Evolutionary conservation across 306 rosid species (phyloP).

Genomic region (Biancaea sappan): DNA sequence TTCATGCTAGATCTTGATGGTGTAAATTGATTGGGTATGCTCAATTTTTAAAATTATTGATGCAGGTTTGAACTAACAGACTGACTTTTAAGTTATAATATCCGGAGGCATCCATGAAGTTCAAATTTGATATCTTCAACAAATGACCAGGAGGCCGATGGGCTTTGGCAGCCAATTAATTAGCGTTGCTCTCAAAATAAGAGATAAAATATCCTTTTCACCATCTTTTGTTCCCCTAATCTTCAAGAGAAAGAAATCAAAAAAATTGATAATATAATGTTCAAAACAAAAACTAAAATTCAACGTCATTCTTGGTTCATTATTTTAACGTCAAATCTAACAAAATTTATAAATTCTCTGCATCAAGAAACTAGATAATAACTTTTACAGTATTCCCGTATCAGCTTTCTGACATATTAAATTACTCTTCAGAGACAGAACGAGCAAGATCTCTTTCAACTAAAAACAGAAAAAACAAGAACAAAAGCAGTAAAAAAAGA

Average conservation of each 20-base stretch:
- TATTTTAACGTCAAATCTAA: background rate
- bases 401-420: too few relatives aligned
- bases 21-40: constrained; percentile 1
- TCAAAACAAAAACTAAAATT: background rate
- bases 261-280: background rate
- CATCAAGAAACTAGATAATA: background rate
- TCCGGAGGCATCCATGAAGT: background rate
- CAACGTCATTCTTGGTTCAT: background rate
- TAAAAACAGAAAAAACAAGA: too few relatives aligned
- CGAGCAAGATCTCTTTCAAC: too few relatives aligned
- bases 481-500: too few relatives aligned
- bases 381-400: too few relatives aligned
- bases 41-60: constrained; percentile 14
- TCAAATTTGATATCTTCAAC: background rate
- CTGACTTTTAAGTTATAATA: background rate
- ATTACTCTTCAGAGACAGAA: too few relatives aligned
- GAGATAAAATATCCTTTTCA: background rate
- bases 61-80: background rate
- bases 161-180: background rate
- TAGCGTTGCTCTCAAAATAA: background rate
- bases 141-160: background rate
- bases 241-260: background rate
- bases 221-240: background rate
- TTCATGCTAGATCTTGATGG: constrained; percentile 13
- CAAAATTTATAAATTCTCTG: background rate